Conservation (phyloP, 495 filamentous ascomycete species). For the Acidomyces sp. region DNA sequence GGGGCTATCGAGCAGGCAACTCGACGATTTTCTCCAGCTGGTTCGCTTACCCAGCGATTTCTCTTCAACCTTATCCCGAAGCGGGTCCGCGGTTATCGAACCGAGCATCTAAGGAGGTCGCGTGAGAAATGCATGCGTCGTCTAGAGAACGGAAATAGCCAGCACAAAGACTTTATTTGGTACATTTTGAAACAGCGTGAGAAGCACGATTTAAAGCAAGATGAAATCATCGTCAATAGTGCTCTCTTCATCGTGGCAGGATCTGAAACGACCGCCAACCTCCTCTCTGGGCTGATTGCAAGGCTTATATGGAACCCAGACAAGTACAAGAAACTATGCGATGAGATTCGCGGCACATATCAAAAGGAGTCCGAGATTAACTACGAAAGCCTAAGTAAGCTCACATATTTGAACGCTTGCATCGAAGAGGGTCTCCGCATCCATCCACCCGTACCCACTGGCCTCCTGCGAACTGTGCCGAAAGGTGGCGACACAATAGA, state of each 20-base stretch:
- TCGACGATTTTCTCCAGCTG: constrained; percentile 22
- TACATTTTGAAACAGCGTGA: constrained; percentile 25
- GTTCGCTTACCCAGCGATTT: constrained; percentile 18
- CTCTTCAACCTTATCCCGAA: constrained; percentile 21
- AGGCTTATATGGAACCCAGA: constrained; percentile 19
- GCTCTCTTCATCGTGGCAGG: constrained; percentile 29
- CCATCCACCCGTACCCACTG: constrained; percentile 39
- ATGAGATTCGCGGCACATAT: constrained; percentile 20
- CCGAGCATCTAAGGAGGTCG: constrained; percentile 20
- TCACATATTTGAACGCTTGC: constrained; percentile 34
- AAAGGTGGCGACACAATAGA: too few relatives aligned
- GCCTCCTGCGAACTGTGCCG: constrained; percentile 35
- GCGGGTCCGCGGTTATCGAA: constrained; percentile 13
- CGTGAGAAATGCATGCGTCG: constrained; percentile 23
- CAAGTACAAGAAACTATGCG: constrained; percentile 6
- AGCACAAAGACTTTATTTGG: constrained; percentile 25
- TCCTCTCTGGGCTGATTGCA: constrained; percentile 21
- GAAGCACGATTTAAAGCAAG: constrained; percentile 21
- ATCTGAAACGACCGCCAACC: constrained; percentile 25
- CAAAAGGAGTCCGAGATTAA: constrained; percentile 19
- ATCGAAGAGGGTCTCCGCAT: constrained; percentile 42
- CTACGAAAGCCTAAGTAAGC: constrained; percentile 26
- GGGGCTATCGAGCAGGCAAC: constrained; percentile 16
- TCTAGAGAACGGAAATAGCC: constrained; percentile 21
- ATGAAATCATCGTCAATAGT: constrained; percentile 25